phyloP scores from a whole-genome alignment of 345 rosid genomes.

The Hibiscus tridactylites region DNA sequence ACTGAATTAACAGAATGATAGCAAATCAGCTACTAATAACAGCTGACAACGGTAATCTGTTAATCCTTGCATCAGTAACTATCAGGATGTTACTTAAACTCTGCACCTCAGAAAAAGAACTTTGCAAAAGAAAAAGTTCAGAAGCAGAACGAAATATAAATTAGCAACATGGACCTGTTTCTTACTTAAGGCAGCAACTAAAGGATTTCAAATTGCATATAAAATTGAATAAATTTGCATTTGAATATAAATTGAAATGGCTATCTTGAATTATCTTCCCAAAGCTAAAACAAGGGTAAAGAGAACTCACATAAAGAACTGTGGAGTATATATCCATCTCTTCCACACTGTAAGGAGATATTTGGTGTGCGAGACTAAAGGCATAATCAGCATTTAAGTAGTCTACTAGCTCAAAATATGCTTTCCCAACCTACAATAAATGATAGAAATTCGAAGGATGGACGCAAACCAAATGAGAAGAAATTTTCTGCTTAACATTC shows the following conservation, averaged over 20 bases:
- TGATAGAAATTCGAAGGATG: not conserved
- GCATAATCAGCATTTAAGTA: conserved; percentile 48
- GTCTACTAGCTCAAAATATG: conserved; percentile 50
- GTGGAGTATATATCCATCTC: conserved; percentile 60
- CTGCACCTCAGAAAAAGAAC: not conserved
- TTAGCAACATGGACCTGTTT: too few relatives aligned
- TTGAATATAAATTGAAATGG: not conserved
- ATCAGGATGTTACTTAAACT: too few relatives aligned
- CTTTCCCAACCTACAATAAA: conserved; percentile 53
- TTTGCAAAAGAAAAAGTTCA: not conserved
- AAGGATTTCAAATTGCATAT: not conserved
- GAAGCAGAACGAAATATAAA: too few relatives aligned
- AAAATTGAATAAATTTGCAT: not conserved
- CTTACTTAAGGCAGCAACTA: not conserved
- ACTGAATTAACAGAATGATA: too few relatives aligned
- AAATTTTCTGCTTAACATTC: not conserved
- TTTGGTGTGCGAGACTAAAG: conserved; percentile 47
- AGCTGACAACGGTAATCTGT: too few relatives aligned
- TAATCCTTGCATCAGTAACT: too few relatives aligned
- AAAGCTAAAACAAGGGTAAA: conserved; percentile 3
- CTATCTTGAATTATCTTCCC: not conserved
- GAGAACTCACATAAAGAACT: conserved; percentile 53
- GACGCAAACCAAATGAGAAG: not conserved
- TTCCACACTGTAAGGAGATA: conserved; percentile 46
- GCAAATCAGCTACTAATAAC: too few relatives aligned